Evolutionary conservation across 441 rosid genomes (phyloP).

Genomic region (Kokia cookei): DNA sequence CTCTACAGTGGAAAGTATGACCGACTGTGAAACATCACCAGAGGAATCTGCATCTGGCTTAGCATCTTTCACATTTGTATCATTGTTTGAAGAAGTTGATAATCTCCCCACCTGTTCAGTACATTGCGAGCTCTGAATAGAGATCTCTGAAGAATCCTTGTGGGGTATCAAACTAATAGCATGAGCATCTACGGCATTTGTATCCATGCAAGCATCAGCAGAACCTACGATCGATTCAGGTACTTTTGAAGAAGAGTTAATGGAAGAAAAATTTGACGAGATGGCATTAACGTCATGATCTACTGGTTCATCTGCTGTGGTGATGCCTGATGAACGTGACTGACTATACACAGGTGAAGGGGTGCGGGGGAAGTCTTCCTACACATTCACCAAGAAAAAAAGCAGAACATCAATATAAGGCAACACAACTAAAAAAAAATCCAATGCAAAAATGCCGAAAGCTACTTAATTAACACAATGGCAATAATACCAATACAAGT

Average conservation of each 20-base stretch:
- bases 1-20: constrained; percentile 28
- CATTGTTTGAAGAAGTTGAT: constrained; percentile 29
- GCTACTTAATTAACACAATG: background rate
- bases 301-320: constrained; percentile 43
- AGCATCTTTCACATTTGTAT: constrained; percentile 25
- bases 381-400: constrained; percentile 20
- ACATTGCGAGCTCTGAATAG: constrained; percentile 31
- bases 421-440: background rate
- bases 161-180: constrained; percentile 37
- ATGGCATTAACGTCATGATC: constrained; percentile 43
- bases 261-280: constrained; percentile 47
- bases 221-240: constrained; percentile 42
- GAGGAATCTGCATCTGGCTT: constrained; percentile 38
- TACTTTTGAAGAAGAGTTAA: constrained; percentile 32
- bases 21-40: constrained; percentile 29
- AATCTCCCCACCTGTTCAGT: constrained; percentile 24
- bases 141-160: constrained; percentile 29
- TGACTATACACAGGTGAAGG: constrained; percentile 77
- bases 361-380: constrained; percentile 71
- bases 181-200: constrained; percentile 30
- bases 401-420: constrained; percentile 3
- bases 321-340: constrained; percentile 63
- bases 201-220: constrained; percentile 32
- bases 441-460: background rate
- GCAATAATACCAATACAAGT: background rate